Base-by-base conservation (phyloP, 164 flowering plant genomes). In the Saururus chinensis region DNA sequence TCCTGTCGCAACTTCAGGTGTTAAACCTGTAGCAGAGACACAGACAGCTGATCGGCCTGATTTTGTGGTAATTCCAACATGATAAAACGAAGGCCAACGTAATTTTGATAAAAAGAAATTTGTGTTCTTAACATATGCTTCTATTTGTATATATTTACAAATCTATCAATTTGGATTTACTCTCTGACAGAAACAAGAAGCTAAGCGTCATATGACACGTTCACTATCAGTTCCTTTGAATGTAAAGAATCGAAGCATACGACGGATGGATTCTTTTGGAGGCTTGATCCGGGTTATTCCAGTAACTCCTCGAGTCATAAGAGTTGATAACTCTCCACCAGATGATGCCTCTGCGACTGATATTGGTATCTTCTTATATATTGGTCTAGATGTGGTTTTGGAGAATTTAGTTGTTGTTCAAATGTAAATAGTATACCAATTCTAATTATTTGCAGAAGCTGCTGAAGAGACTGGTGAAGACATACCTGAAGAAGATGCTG, bases 401-500 rank as follows among this genome's bases (percentile, higher is more conserved):
- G 35, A n/a, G 37, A 30, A 30, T 30, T 6, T 30, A 30, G 37
- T 30, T 6, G 37, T 30, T 30, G 37, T 30, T 30, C 5, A 53
- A 30, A 54, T 61, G 25, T 41, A 25, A 21, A 54, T 41, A 25
- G 1, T 19, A 17, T 41, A 22, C 24, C 41, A 40, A 52, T 62
- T 54, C 63, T 40, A 16, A 10, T 64, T 57, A 56, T 30, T 71
- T 54, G 35, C 66, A 66, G 22, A 75, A 81, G 85, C 42, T 62
- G 62, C 61, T 66, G 83, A 79, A 65, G 78, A 71, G 66, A 68
- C 70, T 42, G 80, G 73, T 59, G 92, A 88, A 77, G 92, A 88
- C 65, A 88, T 88, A 65, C 89, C 85, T 4, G 88, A 86, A 73
- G 96, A 88, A 69, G 92, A 88, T 60, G 92, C 96, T 48, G 89